phyloP scores from a whole-genome alignment of 1,284 basidiomycete species.

The Taiwanofungus camphoratus region DNA sequence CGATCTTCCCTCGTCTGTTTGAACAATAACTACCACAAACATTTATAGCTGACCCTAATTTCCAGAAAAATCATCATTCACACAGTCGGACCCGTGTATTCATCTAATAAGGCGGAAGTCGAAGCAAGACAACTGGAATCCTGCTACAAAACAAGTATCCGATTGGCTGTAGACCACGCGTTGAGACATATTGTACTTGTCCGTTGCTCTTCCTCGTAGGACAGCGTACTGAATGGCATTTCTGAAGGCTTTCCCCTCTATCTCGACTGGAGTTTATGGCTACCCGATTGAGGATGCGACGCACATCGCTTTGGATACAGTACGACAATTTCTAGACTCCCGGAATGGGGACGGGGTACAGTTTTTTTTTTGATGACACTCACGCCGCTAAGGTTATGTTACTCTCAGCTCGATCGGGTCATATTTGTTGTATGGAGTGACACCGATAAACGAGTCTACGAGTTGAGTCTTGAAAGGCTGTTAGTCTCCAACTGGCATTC shows the following conservation, averaged over 20 bases:
- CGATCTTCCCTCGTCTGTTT: constrained; percentile 59
- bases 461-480: constrained; percentile 37
- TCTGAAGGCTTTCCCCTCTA: constrained; percentile 78
- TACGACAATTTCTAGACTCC: constrained; percentile 54
- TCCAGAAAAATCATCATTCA: constrained; percentile 76
- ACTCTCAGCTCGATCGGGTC: constrained; percentile 56
- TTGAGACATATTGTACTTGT: constrained; percentile 59
- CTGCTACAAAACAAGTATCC: constrained; percentile 68
- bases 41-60: not conserved
- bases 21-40: not conserved
- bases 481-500: not conserved
- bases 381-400: not conserved
- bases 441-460: constrained; percentile 57
- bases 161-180: constrained; percentile 54
- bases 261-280: constrained; percentile 77
- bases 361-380: not conserved
- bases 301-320: constrained; percentile 57
- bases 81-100: constrained; percentile 86
- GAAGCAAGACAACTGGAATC: constrained; percentile 57
- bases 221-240: constrained; percentile 16
- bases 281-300: constrained; percentile 75
- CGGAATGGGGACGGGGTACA: constrained; percentile 44
- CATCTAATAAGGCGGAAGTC: constrained; percentile 31
- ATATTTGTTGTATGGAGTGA: constrained; percentile 72
- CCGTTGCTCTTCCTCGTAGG: constrained; percentile 5